phyloP scores from a whole-genome alignment of 116 monocot species.

The Iris pallida region DNA sequence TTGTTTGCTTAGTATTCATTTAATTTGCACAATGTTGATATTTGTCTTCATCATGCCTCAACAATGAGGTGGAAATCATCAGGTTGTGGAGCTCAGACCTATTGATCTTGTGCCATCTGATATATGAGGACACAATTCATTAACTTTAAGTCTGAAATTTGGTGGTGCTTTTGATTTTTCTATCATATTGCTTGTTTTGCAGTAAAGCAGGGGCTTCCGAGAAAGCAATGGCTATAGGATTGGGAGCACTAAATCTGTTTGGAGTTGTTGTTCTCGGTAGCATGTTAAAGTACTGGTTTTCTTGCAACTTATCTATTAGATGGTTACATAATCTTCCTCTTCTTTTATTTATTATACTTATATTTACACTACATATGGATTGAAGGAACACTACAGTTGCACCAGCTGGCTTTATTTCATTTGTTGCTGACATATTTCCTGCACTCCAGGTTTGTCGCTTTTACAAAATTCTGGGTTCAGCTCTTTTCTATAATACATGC shows the following conservation, averaged over 20 bases:
- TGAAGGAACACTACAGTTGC: constrained; percentile 51
- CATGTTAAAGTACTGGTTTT: constrained; percentile 61
- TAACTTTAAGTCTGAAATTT: too few relatives aligned
- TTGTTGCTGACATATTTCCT: constrained; percentile 83
- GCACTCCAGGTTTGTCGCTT: constrained; percentile 63
- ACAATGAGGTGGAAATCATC: too few relatives aligned
- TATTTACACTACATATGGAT: neutral
- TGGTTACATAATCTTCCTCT: neutral
- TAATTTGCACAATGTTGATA: too few relatives aligned
- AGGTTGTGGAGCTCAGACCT: too few relatives aligned
- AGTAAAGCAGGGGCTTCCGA: constrained; percentile 70
- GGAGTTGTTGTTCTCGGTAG: constrained; percentile 75
- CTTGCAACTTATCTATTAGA: constrained; percentile 1
- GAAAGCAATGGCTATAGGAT: constrained; percentile 80
- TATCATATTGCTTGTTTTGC: constrained; percentile 20
- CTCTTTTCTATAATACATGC: too few relatives aligned
- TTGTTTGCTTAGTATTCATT: too few relatives aligned
- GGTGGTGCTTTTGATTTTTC: neutral
- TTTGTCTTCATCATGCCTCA: too few relatives aligned
- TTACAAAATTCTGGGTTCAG: too few relatives aligned
- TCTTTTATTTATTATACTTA: constrained; percentile 2
- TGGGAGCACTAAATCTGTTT: constrained; percentile 92
- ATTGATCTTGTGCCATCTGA: too few relatives aligned
- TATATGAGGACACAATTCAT: too few relatives aligned
- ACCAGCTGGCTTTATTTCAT: constrained; percentile 69